Conservation (phyloP, 2,329 filamentous ascomycete genomes). For the Fusarium abutilonis region DNA sequence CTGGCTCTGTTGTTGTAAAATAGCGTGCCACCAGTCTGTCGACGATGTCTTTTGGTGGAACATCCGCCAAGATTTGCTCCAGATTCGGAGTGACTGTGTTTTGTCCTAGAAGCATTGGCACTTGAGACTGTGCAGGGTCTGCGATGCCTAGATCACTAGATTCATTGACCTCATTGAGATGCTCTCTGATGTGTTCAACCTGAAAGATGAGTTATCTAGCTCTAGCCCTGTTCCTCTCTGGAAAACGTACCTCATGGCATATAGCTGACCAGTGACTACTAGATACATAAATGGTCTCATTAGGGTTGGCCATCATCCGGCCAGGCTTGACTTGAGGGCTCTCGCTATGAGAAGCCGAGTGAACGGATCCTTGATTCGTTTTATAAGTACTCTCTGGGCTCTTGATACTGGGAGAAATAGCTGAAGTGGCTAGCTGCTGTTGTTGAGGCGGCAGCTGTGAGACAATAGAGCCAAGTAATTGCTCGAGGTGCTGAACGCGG, state of each 20-base stretch:
- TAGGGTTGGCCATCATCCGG: conserved; percentile 22
- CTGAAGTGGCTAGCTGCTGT: background rate
- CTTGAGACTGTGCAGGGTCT: conserved; percentile 13
- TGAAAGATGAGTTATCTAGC: background rate
- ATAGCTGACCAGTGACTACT: conserved; percentile 36
- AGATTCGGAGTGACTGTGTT: background rate
- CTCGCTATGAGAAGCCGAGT: background rate
- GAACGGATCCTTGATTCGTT: background rate
- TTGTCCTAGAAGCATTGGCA: conserved; percentile 23
- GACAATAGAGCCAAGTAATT: conserved; percentile 32
- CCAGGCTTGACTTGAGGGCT: conserved; percentile 25
- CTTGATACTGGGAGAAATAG: conserved; percentile 4
- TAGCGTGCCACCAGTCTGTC: conserved; percentile 35
- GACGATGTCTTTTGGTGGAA: conserved; percentile 20
- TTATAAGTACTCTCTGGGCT: background rate
- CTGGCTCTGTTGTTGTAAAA: conserved; percentile 30
- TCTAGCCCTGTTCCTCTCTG: fast-evolving
- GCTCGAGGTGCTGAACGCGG: conserved; percentile 30
- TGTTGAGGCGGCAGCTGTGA: conserved; percentile 17
- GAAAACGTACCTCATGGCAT: conserved; percentile 14
- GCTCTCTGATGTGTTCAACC: conserved; percentile 26
- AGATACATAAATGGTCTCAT: conserved; percentile 37
- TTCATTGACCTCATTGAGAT: conserved; percentile 17
- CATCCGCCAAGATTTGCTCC: conserved; percentile 24
- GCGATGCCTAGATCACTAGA: background rate